Percentiles rank a stretch among this genome's conserved stretches.
These are phyloP conservation scores for Puccinia coronata DNA, from an alignment of 1,284 basidiomycete genomes.

Conservation along the genomic window DNA sequence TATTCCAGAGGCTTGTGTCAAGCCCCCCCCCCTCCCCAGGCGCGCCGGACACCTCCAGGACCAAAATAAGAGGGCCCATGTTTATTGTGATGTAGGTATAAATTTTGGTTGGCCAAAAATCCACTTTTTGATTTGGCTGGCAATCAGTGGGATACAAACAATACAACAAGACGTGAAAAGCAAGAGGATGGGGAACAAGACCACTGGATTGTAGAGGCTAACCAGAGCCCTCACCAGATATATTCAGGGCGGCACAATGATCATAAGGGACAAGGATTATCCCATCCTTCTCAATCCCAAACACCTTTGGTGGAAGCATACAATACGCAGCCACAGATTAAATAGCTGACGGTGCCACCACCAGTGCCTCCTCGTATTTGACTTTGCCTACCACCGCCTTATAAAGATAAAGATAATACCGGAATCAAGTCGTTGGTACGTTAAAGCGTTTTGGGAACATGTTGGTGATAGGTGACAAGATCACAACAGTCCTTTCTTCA, in stretches of 20 bases:
- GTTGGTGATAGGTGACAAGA: constrained; percentile 27
- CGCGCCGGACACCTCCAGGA: too few relatives aligned
- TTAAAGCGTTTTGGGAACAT: constrained; percentile 1
- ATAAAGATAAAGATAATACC: background rate
- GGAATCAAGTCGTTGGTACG: background rate
- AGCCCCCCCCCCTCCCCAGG: too few relatives aligned
- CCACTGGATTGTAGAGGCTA: too few relatives aligned
- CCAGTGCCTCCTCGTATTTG: background rate
- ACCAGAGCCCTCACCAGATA: background rate
- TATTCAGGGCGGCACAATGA: background rate
- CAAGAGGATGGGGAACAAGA: background rate
- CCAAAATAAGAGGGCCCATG: too few relatives aligned
- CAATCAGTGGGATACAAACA: background rate
- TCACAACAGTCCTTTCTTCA: background rate
- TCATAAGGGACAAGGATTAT: constrained; percentile 7
- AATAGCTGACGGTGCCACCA: background rate
- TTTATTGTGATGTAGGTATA: too few relatives aligned
- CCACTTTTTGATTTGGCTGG: too few relatives aligned
- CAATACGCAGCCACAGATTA: constrained; percentile 22
- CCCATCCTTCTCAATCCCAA: constrained; percentile 7
- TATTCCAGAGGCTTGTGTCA: too few relatives aligned
- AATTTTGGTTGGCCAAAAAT: too few relatives aligned
- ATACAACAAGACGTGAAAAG: background rate
- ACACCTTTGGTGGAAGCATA: background rate
- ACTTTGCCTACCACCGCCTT: constrained; percentile 3